Evolutionary conservation across 176 grass and related monocot species (phyloP).

Genomic region (Triticum monococcum): DNA sequence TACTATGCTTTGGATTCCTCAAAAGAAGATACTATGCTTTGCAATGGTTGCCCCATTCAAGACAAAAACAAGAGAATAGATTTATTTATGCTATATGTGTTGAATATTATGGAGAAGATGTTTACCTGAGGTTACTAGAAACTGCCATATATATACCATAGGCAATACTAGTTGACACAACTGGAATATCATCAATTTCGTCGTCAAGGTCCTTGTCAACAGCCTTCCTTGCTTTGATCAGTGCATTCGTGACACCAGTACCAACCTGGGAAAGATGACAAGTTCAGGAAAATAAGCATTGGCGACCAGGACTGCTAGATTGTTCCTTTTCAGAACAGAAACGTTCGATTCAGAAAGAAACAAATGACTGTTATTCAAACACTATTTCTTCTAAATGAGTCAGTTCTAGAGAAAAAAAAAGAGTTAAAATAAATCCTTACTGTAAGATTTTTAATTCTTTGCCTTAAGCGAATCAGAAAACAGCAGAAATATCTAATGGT

Average conservation of each 20-base stretch:
- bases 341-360: neutral
- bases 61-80: neutral
- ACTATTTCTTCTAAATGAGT: neutral
- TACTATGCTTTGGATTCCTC: neutral
- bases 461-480: neutral
- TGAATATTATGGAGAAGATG: neutral
- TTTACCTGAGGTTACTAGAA: constrained; percentile 88
- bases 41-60: neutral
- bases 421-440: neutral
- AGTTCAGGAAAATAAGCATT: neutral
- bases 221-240: constrained; percentile 59
- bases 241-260: constrained; percentile 58
- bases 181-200: constrained; percentile 54
- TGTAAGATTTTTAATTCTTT: neutral
- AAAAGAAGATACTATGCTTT: neutral
- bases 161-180: constrained; percentile 62
- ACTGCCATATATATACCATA: constrained; percentile 87
- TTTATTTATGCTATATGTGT: neutral
- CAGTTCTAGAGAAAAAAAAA: neutral
- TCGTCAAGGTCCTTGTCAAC: constrained; percentile 54
- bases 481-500: neutral
- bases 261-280: constrained; percentile 52
- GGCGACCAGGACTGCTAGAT: neutral
- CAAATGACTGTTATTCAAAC: neutral
- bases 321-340: neutral